These are phyloP conservation scores for Blastocystis sp. DNA, from an alignment of 352 stramenopile genomes.

Conservation along the genomic window DNA sequence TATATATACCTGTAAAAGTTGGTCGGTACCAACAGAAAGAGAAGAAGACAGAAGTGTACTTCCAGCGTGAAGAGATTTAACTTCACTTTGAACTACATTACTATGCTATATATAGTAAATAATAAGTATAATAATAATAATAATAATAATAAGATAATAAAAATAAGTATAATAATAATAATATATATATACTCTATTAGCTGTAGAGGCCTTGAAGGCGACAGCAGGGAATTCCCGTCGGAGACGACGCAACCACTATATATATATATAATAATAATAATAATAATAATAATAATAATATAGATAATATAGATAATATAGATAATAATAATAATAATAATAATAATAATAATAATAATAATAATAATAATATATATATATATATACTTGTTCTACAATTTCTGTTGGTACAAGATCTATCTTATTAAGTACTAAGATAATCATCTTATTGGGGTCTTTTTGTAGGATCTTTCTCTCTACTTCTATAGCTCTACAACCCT, in stretches of 20 bases:
- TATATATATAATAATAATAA: not conserved
- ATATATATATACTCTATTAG: no score
- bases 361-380: slow-evolving; percentile 5
- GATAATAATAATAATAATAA: slow-evolving; percentile 8
- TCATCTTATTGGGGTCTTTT: slow-evolving; percentile 67
- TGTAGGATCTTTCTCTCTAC: slow-evolving; percentile 78
- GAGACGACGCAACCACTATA: slow-evolving; percentile 72
- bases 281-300: not conserved
- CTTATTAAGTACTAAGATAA: slow-evolving; percentile 96
- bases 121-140: no score
- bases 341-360: not conserved
- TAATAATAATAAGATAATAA: no score
- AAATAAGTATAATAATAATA: no score
- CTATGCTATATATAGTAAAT: no score
- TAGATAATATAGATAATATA: not conserved
- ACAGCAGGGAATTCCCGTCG: slow-evolving; percentile 73
- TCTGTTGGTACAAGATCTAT: slow-evolving; percentile 87
- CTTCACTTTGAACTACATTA: no score
- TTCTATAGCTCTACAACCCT: slow-evolving; percentile 63
- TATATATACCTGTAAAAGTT: no score
- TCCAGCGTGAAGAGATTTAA: no score
- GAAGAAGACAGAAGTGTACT: no score
- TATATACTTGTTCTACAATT: no score
- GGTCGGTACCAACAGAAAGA: no score
- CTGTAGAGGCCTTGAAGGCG: slow-evolving; percentile 82